Conservation (phyloP, 2,329 filamentous ascomycete species). For the Sclerotinia minor region DNA sequence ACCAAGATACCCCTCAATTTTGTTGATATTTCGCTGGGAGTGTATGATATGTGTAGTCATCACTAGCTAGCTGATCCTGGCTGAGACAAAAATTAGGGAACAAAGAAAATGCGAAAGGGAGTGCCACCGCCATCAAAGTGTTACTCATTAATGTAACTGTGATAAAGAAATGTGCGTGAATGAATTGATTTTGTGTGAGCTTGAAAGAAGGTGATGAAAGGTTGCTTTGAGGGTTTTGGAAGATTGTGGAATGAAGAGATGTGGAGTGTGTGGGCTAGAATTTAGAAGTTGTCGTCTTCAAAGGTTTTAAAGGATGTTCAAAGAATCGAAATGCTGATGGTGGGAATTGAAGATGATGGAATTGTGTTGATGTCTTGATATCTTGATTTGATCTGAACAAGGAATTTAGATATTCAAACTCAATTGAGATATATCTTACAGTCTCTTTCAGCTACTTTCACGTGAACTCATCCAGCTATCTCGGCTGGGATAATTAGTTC, state of each 20-base stretch:
- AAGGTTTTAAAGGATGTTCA: neutral
- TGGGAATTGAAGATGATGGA: neutral
- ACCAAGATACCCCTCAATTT: neutral
- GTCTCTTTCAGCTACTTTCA: too few relatives aligned
- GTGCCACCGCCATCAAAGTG: neutral
- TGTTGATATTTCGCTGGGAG: neutral
- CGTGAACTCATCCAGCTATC: too few relatives aligned
- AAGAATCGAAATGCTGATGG: neutral
- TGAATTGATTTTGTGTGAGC: neutral
- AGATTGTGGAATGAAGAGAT: neutral
- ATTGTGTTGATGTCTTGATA: neutral
- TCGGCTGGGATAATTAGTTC: too few relatives aligned
- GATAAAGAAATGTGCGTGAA: neutral
- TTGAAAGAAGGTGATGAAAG: neutral
- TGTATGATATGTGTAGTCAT: neutral
- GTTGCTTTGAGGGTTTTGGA: neutral
- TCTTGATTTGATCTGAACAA: neutral
- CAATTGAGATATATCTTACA: neutral
- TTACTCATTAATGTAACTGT: neutral
- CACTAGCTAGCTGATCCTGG: too few relatives aligned
- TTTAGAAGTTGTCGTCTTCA: neutral
- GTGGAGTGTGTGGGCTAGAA: neutral
- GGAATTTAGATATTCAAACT: neutral
- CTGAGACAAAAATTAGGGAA: neutral
- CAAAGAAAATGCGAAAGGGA: slow-evolving; percentile 9